Percentiles rank a stretch among this genome's conserved stretches.
These are phyloP conservation scores for Cucurbita pepo DNA, from an alignment of 306 rosid species.

Conservation along the genomic window DNA sequence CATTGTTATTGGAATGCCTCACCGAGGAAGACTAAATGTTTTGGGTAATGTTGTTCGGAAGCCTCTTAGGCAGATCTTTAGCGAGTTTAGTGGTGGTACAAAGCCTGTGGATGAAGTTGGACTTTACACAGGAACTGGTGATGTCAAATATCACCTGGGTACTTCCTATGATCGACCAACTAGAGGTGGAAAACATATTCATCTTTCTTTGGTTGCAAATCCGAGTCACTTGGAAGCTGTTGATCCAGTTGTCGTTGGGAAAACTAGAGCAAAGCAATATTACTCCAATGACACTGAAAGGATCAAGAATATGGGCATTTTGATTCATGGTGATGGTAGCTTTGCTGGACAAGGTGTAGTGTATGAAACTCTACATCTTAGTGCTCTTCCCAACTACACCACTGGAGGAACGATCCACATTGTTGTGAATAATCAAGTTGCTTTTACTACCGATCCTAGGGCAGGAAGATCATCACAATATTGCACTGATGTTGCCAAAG, in stretches of 20 bases:
- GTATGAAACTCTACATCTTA: constrained; percentile 84
- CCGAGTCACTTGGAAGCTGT: constrained; percentile 99
- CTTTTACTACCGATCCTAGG: constrained; percentile 83
- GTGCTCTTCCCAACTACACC: constrained; percentile 89
- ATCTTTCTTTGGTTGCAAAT: constrained; percentile 81
- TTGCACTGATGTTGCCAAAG: constrained; percentile 94
- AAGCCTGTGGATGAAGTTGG: constrained; percentile 80
- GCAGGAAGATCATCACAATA: constrained; percentile 86
- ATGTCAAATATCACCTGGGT: constrained; percentile 91
- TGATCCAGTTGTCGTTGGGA: constrained; percentile 79
- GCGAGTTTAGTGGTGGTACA: constrained; percentile 72
- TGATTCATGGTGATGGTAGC: constrained; percentile 97
- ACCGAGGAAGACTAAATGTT: constrained; percentile 73
- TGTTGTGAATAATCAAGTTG: constrained; percentile 89
- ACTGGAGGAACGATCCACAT: constrained; percentile 95
- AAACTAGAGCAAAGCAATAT: constrained; percentile 90
- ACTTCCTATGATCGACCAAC: constrained; percentile 91
- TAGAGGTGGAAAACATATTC: constrained; percentile 73
- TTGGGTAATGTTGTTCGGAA: constrained; percentile 86
- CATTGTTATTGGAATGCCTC: constrained; percentile 92
- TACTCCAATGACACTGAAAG: constrained; percentile 56
- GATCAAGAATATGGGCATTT: constrained; percentile 66
- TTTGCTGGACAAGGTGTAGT: constrained; percentile 99
- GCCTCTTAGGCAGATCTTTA: constrained; percentile 83
- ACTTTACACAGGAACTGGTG: constrained; percentile 91